Evolutionary conservation across 495 filamentous ascomycete genomes (phyloP), one percentile per base, ranked within the genome.

Genomic region (Podospora pseudoanserina): DNA sequence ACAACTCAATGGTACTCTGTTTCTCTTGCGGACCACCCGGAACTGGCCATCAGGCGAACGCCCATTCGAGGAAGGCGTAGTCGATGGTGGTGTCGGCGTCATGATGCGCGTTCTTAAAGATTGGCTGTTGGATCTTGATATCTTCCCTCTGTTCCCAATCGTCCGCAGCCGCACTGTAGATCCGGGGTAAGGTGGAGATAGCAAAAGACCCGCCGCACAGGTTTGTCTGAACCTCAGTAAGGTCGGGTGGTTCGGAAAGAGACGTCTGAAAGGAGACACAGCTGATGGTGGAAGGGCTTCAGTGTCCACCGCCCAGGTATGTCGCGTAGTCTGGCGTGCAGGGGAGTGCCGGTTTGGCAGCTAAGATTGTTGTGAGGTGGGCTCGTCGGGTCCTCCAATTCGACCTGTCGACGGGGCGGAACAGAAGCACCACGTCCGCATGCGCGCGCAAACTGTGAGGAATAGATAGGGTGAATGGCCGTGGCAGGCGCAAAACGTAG

Each of bases 1-100:
- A 77, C 95, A 99, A 58, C 93, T 97, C 55, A 99, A 84, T 34
- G 95, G 95, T 18, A 99, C 91, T 66, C 95, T 85, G 72, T 99
- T 99, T 75, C 95, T 88, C 80, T 96, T 97, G 70, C 94, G 89
- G 64, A 97, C 91, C 53, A 99, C 89, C 68, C 92, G 88, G 73
- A 90, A 97, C 72, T 94, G 90, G 53, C 87, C 86, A 78, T 96
- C 92, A 30, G 93, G 95, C 55, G 95, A 97, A 68, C 91, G 88
- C 56, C 83, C 85, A 67, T 87, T 86, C 54, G 86, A 89, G 16
- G 92, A 93, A 0, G 90, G 89, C 13, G 87, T 88, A 65, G 92
- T 90, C 30, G 94, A 97, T n/a, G 92, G 91, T 66, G 95, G 94
- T 67, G 94, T 96, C 53, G 94, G 93, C 65, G 91, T 88, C 94